phyloP scores from a whole-genome alignment of 768 basidiomycete genomes.

The Tephrocybe sp. region DNA sequence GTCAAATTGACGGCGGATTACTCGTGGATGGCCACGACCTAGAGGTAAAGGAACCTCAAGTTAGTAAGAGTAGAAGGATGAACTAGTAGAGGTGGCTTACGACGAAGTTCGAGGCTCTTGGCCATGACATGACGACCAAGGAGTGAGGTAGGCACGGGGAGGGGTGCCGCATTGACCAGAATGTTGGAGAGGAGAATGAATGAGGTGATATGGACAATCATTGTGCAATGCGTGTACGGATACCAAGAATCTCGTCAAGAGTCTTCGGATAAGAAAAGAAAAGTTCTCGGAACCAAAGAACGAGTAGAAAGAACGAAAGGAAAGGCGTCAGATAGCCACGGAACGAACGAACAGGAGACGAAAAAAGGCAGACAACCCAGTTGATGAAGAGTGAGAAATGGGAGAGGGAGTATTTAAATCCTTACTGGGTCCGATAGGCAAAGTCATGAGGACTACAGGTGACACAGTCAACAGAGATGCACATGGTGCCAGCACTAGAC shows the following conservation, averaged over 20 bases:
- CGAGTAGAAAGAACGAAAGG: conserved; percentile 7
- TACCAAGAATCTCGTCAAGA: conserved; percentile 11
- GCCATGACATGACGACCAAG: not conserved
- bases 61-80: not conserved
- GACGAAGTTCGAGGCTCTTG: not conserved
- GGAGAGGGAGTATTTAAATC: not conserved
- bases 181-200: conserved; percentile 7
- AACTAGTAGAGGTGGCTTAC: not conserved
- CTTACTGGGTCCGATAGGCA: not conserved
- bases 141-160: not conserved
- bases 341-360: conserved; percentile 6
- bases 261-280: not conserved
- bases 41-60: not conserved
- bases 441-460: not conserved
- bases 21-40: not conserved
- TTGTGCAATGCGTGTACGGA: conserved; percentile 2
- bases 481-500: not conserved
- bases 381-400: conserved; percentile 4
- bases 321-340: conserved; percentile 12
- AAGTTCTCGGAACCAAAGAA: not conserved
- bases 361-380: conserved; percentile 11
- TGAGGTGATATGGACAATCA: conserved; percentile 8
- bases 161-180: conserved; percentile 7
- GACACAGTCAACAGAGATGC: conserved; percentile 3
- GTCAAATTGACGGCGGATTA: conserved; percentile 8